phyloP scores from a whole-genome alignment of 2,329 filamentous ascomycete species.

The Colletotrichum endophyticum region DNA sequence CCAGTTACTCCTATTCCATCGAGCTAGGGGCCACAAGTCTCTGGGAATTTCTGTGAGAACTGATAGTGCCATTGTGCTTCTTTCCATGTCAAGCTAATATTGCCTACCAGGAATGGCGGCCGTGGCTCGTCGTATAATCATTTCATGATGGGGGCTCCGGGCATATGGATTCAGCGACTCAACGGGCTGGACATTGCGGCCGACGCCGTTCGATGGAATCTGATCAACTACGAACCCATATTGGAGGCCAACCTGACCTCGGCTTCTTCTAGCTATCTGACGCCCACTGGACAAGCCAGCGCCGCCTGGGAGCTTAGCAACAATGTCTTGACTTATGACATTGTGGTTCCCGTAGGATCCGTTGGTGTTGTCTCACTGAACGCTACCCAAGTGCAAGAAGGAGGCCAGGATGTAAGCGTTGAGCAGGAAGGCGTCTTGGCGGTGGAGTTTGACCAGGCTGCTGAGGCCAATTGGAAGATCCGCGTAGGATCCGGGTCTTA shows the following conservation, averaged over 20 bases:
- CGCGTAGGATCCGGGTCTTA: background rate
- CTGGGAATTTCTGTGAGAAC: background rate
- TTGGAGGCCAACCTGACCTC: conserved; percentile 11
- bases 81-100: background rate
- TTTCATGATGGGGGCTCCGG: conserved; percentile 17
- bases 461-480: background rate
- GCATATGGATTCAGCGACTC: conserved; percentile 9
- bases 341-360: background rate
- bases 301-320: background rate
- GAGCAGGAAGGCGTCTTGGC: background rate
- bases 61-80: no score
- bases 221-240: conserved; percentile 1
- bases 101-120: background rate
- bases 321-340: background rate
- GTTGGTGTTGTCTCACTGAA: background rate
- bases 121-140: conserved; percentile 13
- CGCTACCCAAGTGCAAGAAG: background rate
- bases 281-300: background rate
- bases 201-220: background rate
- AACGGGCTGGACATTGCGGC: background rate
- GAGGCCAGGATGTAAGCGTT: background rate
- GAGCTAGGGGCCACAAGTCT: conserved; percentile 4
- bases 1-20: conserved; percentile 3
- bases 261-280: background rate
- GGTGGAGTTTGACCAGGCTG: background rate